Base-by-base conservation (phyloP, 2,329 filamentous ascomycete genomes). In the Drechslerella coelobrocha region DNA sequence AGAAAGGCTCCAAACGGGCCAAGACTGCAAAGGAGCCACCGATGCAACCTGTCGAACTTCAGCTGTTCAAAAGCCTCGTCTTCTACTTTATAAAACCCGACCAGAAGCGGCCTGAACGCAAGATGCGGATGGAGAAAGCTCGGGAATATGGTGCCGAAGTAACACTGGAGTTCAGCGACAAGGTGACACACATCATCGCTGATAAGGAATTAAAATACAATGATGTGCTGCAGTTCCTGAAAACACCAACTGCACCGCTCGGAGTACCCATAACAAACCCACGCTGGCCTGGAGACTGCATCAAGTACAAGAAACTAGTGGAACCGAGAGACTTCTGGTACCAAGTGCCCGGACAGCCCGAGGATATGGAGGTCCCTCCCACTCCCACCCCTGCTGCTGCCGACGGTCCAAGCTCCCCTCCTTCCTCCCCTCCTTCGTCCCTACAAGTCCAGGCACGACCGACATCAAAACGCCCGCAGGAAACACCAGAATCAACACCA, bases 181-280 rank as follows among this genome's bases (percentile, higher is more conserved):
- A 79, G 21, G 84, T 94, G 14, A 95, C 89, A 0, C 91, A 96
- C 79, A 81, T 96, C 52, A 83, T 97, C 66, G 88, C 91, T 1
- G 92, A 97, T 76, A 88, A 86, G 73, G 79, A 79, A 0, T 79
- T 94, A 53, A 80, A 80, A 0, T 92, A 87, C 76, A 78, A 82
- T 2, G 85, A 92, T 62, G 81, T 96, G 5, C 77, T 87, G 60
- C 81, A 79, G 9, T 82, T 84, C 71, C 77, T 91, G 2, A 82
- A 83, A 62, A 27, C 81, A 4, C 78, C 81, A 2, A 73, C 74
- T 1, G 75, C 86, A 52, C 83, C 85, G 21, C 82, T 83, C 4
- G 75, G 78, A n/a, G 77, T 85, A 10, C 75, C 82, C 1, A 74
- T 96, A 2, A 87, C 92, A 9, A 88, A 87, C 63, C 87, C 90